Evolutionary conservation across 2,329 filamentous ascomycete species (phyloP).

Genomic region (Alternaria ventricosa): DNA sequence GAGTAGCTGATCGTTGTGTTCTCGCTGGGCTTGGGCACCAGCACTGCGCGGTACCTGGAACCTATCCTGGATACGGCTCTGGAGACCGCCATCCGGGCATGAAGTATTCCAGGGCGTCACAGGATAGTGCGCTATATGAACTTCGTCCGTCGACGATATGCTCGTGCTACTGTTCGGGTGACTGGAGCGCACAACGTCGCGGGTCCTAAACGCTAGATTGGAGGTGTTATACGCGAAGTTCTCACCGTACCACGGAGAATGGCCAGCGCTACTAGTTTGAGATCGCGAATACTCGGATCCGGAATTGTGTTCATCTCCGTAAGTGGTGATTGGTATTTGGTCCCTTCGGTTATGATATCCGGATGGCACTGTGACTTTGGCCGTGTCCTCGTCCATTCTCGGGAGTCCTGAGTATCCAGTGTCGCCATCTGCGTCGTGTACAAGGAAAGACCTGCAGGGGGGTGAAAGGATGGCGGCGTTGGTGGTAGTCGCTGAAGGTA

Average conservation of each 20-base stretch:
- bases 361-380: background rate
- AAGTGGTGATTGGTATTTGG: background rate
- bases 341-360: background rate
- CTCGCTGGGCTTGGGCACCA: slow-evolving; percentile 16
- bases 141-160: background rate
- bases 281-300: slow-evolving; percentile 15
- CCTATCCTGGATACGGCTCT: background rate
- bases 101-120: background rate
- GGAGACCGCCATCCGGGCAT: background rate
- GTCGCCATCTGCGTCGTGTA: background rate
- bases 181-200: background rate
- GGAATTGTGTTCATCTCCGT: background rate
- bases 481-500: background rate
- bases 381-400: background rate
- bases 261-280: slow-evolving; percentile 11
- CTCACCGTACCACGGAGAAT: slow-evolving; percentile 12
- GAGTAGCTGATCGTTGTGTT: slow-evolving; percentile 49
- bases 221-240: background rate
- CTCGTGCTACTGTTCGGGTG: background rate
- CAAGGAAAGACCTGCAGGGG: background rate
- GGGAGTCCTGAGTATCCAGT: background rate
- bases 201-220: background rate
- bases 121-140: background rate
- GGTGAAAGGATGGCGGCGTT: background rate
- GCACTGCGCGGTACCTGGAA: slow-evolving; percentile 1